Conservation (phyloP, 306 rosid genomes). For the Potentilla sterilis region DNA sequence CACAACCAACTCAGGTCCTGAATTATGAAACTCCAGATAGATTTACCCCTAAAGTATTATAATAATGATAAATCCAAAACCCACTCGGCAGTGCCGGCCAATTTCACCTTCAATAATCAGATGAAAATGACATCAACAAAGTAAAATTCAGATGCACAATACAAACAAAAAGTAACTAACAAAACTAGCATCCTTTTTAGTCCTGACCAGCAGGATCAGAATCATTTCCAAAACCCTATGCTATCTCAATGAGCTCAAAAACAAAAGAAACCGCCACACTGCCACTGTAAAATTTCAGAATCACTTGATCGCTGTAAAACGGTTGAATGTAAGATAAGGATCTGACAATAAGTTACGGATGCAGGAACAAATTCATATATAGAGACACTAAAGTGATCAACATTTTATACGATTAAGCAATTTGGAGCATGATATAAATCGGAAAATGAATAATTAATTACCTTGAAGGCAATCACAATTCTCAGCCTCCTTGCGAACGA, state of each 20-base stretch:
- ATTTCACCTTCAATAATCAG: neutral
- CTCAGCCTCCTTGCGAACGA: conserved; percentile 92
- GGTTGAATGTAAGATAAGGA: neutral
- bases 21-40: neutral
- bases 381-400: no score
- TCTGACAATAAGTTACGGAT: neutral
- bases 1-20: conserved; percentile 28
- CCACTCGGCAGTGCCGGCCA: conserved; percentile 12
- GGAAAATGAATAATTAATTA: neutral
- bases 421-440: neutral
- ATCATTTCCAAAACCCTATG: neutral
- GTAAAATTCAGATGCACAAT: neutral
- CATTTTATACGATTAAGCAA: neutral
- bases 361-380: no score
- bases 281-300: neutral
- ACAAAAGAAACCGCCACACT: neutral
- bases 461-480: conserved; percentile 95
- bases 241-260: neutral
- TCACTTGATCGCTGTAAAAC: neutral
- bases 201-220: neutral
- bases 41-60: neutral
- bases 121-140: neutral
- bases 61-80: neutral
- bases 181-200: neutral
- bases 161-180: conserved; percentile 1